Evolutionary conservation across 1,284 basidiomycete species (phyloP), one percentile per base, ranked within the genome.

Genomic region (Puccinia horiana): DNA sequence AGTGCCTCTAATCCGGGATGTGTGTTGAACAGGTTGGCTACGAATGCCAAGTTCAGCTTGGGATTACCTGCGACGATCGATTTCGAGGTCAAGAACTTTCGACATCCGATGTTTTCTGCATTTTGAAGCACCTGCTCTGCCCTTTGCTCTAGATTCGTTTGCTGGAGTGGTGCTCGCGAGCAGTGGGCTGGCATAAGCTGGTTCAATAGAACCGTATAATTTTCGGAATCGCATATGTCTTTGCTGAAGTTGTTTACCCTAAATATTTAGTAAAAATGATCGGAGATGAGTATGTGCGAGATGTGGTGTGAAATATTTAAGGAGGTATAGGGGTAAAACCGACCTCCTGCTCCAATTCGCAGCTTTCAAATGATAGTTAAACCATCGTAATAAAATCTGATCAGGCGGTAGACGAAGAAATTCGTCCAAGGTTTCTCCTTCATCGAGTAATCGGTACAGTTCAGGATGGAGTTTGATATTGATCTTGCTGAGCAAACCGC

Each of bases 351-450:
- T 69, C 86, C 86, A 87, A 70, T 85, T 84, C 42, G 86, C 86
- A 8, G 86, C 86, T 84, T 87, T 87, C 73, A 87, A 84, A 72
- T 87, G 86, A 83, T 87, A 87, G 83, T 87, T 87, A 83, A 87
- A 84, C 86, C 86, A 87, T 75, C 86, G 85, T 47, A 87, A 82
- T 72, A 87, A 73, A 78, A 87, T 87, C 83, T 87, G 86, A 76
- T 87, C 86, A 18, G 86, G 86, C 44, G 86, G 86, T 47, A 87
- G 83, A 35, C 86, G 85, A 35, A 87, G 80, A 75, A 87, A 87
- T 61, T 86, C 86, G 20, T 87, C 86, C 58, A 87, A 84, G n/a
- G 85, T 86, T 84, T 87, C 86, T 40, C 84, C 86, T 9, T 87
- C 86, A 44, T 87, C 86, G n/a, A 87, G 83, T 14, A 87, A 82